A percentile compares a stretch with the other conserved stretches of the same genome.
These are phyloP conservation scores for Melampsora occidentalis DNA, from an alignment of 1,284 basidiomycete genomes.

Conservation along the genomic window DNA sequence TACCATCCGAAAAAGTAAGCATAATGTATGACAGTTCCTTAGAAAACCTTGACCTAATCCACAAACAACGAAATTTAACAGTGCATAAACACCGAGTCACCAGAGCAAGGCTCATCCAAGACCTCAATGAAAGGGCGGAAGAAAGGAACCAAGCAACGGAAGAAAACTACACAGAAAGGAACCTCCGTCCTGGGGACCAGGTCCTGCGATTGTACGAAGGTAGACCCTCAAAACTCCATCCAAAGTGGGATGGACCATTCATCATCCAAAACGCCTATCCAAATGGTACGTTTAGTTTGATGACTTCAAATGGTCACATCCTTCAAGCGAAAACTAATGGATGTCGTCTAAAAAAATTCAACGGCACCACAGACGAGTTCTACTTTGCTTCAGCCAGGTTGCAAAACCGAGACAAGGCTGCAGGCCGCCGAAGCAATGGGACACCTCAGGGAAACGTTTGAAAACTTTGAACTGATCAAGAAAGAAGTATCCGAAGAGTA, in stretches of 20 bases:
- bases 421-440: too few relatives aligned
- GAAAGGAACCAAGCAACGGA: not conserved
- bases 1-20: not conserved
- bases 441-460: too few relatives aligned
- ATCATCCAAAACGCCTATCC: conserved; percentile 1
- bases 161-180: not conserved
- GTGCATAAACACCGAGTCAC: not conserved
- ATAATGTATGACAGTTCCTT: too few relatives aligned
- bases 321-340: not conserved
- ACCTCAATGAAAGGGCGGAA: conserved; percentile 13
- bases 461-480: too few relatives aligned
- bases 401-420: too few relatives aligned
- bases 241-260: conserved; percentile 12
- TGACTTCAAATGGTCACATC: not conserved
- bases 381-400: too few relatives aligned
- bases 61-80: not conserved
- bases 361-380: too few relatives aligned
- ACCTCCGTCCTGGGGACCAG: not conserved
- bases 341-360: not conserved
- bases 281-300: conserved; percentile 4
- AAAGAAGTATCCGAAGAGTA: too few relatives aligned
- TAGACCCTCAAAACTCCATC: conserved; percentile 5
- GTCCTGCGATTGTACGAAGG: not conserved
- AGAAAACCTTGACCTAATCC: not conserved
- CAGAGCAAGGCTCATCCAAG: not conserved